Evolutionary conservation across 2,329 filamentous ascomycete genomes (phyloP), one percentile per base, ranked within the genome.

Genomic region (Talaromyces sp.): DNA sequence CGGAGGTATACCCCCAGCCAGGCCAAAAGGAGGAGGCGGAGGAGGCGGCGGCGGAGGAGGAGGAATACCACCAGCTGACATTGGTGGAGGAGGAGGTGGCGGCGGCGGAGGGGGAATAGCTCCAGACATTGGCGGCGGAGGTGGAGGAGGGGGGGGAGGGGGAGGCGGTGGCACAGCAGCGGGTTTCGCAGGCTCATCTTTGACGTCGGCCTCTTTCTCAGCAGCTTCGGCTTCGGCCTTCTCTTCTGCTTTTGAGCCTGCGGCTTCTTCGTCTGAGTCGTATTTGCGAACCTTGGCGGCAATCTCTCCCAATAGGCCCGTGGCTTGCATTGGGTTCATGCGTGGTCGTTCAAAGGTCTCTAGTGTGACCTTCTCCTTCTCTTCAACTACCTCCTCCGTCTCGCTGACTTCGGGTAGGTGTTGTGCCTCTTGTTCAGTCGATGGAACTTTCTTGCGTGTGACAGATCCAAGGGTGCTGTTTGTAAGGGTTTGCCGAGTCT

Each of bases 221-320:
- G 89, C 22, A 57, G 50, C 59, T 25, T 69, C 66, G 25, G 64
- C 68, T 17, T 67, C 63, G 49, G 69, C 68, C 15, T 61, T 56
- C 41, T 59, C 49, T 61, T 66, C 61, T 47, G 61, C 45, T 47
- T 61, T 47, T 5, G 19, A 39, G 47, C 49, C 89, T 83, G 62
- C 87, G 87, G 70, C 90, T 39, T 76, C 76, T 41, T 71, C 75
- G 63, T 87, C 86, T 70, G 90, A 89, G 37, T 88, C 89, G 71
- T 93, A 90, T 73, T 89, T 91, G 54, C 83, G 90, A 73, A 94
- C 86, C 78, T 90, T 95, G 60, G 88, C 86, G 39, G 87, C 86
- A 70, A 97, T 89, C 77, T 97, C 83, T 81, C 84, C 79, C 82
- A 89, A 73, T 80, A 94, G 76, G 74, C 87, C 81, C 83, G 87